Evolutionary conservation across 179 eudicot species (phyloP), one percentile per base, ranked within the genome.

Genomic region (Amaranthus tricolor): DNA sequence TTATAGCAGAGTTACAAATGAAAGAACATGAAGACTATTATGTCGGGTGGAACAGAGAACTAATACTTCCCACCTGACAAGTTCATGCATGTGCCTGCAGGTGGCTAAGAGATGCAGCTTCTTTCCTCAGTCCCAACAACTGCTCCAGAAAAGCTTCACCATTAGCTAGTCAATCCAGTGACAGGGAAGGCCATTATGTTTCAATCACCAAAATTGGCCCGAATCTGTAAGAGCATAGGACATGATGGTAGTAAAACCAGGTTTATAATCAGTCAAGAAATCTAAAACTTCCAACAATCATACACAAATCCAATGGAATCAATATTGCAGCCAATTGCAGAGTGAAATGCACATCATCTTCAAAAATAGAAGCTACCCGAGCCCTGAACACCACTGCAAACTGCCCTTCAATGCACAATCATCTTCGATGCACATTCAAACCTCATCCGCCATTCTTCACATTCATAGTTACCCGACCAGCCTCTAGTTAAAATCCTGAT

Each of bases 201-300:
- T 69, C 69, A 63, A 21, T 8, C 56, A 45, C 47, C 53, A 60
- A n/a, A 45, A 44, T 63, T 57, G n/a, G 54, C 52, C 49, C 63
- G 58, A 16, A 76, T 76, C 85, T 83, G 83, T 79, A 58, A 73
- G 65, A 76, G 74, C 61, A 76, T 73, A 79, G 54, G 70, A 68
- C 13, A 76, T 16, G 67, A 47, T 70, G 54, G 75, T 70, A 40
- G 65, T 68, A 61, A 79, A 63, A 43, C 52, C 68, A 7, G 19
- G 59, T 10, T 53, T 11, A 59, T 50, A 56, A 40, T 65, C 62
- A 76, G 31, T 51, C 72, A 71, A 79, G 40, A 54, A 31, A 44
- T 56, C 17, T 7, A 66, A 17, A 6, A 80, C 54, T 47, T 53
- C 76, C 65, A 48, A 63, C 9, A 70, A 31, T 56, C 54, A 44